Percentiles rank a stretch among this genome's conserved stretches.
phyloP scores from a whole-genome alignment of 75 land plant genomes.

The Gnetum montanum region DNA sequence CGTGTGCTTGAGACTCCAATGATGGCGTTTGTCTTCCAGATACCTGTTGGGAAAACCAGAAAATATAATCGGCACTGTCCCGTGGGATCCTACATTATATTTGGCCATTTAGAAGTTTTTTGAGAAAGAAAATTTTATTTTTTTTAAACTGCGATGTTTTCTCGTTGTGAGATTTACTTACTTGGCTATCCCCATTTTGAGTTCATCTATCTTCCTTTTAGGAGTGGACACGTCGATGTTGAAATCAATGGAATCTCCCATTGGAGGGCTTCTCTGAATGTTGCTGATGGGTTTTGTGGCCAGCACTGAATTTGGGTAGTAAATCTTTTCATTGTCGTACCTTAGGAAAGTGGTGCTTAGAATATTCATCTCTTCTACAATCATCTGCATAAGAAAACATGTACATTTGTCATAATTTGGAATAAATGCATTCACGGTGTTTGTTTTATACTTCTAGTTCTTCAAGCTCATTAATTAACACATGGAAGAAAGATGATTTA shows the following conservation, averaged over 20 bases:
- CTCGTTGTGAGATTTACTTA: conserved; percentile 13
- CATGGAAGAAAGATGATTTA: background rate
- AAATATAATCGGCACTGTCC: background rate
- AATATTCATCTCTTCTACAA: conserved; percentile 68
- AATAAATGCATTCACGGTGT: background rate
- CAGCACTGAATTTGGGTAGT: conserved; percentile 52
- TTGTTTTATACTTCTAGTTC: too few relatives aligned
- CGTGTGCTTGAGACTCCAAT: conserved; percentile 48
- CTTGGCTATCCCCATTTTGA: conserved; percentile 35
- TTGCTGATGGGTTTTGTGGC: conserved; percentile 56
- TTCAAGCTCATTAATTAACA: background rate
- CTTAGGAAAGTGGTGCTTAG: conserved; percentile 50
- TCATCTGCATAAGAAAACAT: conserved; percentile 27
- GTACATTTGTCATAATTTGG: background rate
- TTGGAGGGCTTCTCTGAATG: conserved; percentile 55
- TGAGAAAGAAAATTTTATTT: background rate
- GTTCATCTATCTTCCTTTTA: conserved; percentile 30
- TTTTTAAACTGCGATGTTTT: background rate
- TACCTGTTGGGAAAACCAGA: conserved; percentile 28
- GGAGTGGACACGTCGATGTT: conserved; percentile 39
- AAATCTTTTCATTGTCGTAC: conserved; percentile 62
- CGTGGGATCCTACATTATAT: background rate
- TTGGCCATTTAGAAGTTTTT: too few relatives aligned
- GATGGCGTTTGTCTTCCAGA: conserved; percentile 55
- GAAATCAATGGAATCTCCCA: conserved; percentile 52